These are phyloP conservation scores for Trifolium fragiferum DNA, from an alignment of 306 rosid species.

Conservation along the genomic window DNA sequence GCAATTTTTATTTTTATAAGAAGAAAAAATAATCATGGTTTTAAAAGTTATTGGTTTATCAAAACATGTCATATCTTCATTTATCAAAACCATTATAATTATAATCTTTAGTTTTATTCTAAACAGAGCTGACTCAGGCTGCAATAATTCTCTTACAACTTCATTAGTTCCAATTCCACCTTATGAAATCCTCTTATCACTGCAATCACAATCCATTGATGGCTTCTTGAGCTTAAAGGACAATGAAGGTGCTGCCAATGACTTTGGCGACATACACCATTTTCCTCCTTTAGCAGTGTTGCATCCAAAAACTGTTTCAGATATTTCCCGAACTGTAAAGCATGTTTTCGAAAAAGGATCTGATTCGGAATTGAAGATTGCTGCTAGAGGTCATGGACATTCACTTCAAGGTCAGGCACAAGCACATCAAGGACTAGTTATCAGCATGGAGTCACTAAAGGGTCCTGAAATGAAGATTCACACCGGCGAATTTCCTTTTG, in stretches of 20 bases:
- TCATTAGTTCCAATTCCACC: conserved; percentile 44
- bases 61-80: conserved; percentile 47
- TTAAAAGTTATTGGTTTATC: conserved; percentile 50
- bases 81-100: conserved; percentile 51
- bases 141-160: conserved; percentile 47
- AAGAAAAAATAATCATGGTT: conserved; percentile 51
- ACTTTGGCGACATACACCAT: conserved; percentile 80
- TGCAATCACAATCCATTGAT: conserved; percentile 64
- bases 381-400: conserved; percentile 97
- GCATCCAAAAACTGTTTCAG: conserved; percentile 73
- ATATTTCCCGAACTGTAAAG: conserved; percentile 65
- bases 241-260: conserved; percentile 68
- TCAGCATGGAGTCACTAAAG: conserved; percentile 75
- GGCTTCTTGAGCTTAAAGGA: conserved; percentile 67
- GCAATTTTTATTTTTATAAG: conserved; percentile 14
- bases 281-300: conserved; percentile 79
- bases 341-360: conserved; percentile 61
- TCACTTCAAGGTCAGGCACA: conserved; percentile 90
- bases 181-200: conserved; percentile 45
- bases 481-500: conserved; percentile 65
- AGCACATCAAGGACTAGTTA: conserved; percentile 73
- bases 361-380: conserved; percentile 66
- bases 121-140: conserved; percentile 57
- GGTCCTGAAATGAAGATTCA: conserved; percentile 57
- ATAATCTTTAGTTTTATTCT: conserved; percentile 57